Percentiles rank a stretch among this genome's conserved stretches.
phyloP scores from a whole-genome alignment of 805 yeast species.

The Starmera caribaea region DNA sequence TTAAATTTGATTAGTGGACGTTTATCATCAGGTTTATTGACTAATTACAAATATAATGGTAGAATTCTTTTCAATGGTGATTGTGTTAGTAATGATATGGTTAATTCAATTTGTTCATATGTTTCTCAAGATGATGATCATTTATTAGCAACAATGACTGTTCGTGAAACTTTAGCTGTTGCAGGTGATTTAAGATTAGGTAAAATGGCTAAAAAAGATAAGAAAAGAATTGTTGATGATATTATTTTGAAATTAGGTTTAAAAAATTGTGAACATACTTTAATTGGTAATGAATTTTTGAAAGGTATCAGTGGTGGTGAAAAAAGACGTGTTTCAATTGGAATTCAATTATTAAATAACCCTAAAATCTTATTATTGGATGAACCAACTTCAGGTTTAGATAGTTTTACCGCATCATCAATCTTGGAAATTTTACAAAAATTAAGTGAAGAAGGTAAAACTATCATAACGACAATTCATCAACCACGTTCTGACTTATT shows the following conservation, averaged over 20 bases:
- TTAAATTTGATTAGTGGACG: conserved; percentile 57
- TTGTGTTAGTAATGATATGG: conserved; percentile 25
- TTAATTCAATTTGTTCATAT: conserved; percentile 52
- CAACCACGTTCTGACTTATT: conserved; percentile 76
- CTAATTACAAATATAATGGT: conserved; percentile 27
- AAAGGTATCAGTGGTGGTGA: conserved; percentile 80
- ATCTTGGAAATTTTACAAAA: conserved; percentile 52
- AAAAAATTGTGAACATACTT: conserved; percentile 65
- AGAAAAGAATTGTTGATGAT: conserved; percentile 38
- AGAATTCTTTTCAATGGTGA: conserved; percentile 32
- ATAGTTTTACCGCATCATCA: conserved; percentile 68
- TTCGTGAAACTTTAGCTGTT: conserved; percentile 62
- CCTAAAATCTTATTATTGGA: conserved; percentile 71
- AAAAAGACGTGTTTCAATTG: conserved; percentile 76
- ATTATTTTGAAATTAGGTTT: conserved; percentile 59
- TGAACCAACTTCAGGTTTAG: conserved; percentile 88
- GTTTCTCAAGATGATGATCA: conserved; percentile 81
- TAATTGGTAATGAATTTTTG: conserved; percentile 52
- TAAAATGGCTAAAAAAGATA: conserved; percentile 28
- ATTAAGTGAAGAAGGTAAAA: conserved; percentile 53
- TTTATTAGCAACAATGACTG: conserved; percentile 62
- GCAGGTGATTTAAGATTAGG: conserved; percentile 67
- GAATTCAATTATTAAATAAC: conserved; percentile 63
- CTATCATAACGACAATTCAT: conserved; percentile 72
- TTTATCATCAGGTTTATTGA: conserved; percentile 25